These are phyloP conservation scores for Ganoderma lingzhi DNA, from an alignment of 1,284 basidiomycete species.

Conservation along the genomic window DNA sequence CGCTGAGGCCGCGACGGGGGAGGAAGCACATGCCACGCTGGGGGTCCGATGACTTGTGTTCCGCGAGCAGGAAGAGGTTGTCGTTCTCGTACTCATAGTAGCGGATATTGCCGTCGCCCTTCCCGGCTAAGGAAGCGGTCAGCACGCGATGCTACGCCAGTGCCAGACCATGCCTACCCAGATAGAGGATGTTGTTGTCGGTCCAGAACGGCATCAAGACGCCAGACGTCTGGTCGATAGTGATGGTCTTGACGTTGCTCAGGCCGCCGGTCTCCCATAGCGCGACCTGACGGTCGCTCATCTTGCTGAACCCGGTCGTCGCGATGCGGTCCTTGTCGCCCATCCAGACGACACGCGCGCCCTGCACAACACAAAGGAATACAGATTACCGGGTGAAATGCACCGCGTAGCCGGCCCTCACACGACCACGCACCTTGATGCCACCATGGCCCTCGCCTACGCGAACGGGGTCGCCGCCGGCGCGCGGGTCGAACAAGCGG, in stretches of 20 bases:
- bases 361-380: conserved; percentile 41
- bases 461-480: conserved; percentile 83
- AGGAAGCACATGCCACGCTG: conserved; percentile 98
- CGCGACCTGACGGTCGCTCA: conserved; percentile 91
- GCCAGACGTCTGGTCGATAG: conserved; percentile 89
- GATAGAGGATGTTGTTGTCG: conserved; percentile 94
- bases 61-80: conserved; percentile 80
- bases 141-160: neutral
- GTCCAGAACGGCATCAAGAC: conserved; percentile 98
- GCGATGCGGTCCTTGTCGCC: conserved; percentile 89
- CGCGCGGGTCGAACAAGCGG: conserved; percentile 88
- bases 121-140: conserved; percentile 60
- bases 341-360: conserved; percentile 91
- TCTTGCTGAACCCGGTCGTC: conserved; percentile 95
- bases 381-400: neutral
- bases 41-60: conserved; percentile 92
- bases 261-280: conserved; percentile 87
- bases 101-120: conserved; percentile 92
- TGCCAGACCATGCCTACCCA: conserved; percentile 59
- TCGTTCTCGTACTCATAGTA: conserved; percentile 97
- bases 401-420: neutral
- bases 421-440: conserved; percentile 66
- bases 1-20: conserved; percentile 88
- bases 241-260: conserved; percentile 77
- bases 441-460: conserved; percentile 90